A percentile compares a stretch with the other conserved stretches of the same genome.
phyloP scores from a whole-genome alignment of 73 alveolate genomes.

The Stentor coeruleus region DNA sequence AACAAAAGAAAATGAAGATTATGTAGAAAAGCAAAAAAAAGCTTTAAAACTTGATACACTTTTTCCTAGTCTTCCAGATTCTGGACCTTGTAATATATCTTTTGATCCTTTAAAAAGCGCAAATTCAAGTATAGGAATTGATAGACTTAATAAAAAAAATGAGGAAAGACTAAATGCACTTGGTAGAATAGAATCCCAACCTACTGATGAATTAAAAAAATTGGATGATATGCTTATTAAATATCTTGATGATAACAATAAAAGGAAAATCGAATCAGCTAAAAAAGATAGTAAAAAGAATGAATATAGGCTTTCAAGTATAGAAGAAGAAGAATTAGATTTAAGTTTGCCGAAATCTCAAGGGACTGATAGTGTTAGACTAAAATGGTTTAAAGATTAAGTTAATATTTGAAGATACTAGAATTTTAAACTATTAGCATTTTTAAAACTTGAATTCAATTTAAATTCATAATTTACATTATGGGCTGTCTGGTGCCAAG shows the following conservation, averaged over 20 bases:
- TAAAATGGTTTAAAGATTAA: neutral
- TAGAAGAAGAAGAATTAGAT: neutral
- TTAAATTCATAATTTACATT: too few relatives aligned
- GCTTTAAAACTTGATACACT: slow-evolving; percentile 23
- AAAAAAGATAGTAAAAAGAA: neutral
- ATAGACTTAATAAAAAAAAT: slow-evolving; percentile 2
- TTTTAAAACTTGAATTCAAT: too few relatives aligned
- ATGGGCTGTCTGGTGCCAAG: neutral
- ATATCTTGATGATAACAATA: neutral
- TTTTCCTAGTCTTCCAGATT: slow-evolving; percentile 22
- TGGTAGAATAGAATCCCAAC: neutral
- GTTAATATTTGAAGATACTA: neutral
- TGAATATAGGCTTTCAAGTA: too few relatives aligned
- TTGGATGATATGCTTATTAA: slow-evolving; percentile 13
- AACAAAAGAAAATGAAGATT: neutral
- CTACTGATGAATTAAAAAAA: slow-evolving; percentile 19
- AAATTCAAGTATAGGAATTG: slow-evolving; percentile 17
- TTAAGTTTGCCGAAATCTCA: neutral
- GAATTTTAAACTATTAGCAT: too few relatives aligned
- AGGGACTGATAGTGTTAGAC: neutral
- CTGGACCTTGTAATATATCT: neutral
- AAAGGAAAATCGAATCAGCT: neutral
- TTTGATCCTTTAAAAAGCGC: neutral
- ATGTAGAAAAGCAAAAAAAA: neutral
- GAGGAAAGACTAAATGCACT: slow-evolving; percentile 11